Evolutionary conservation across 805 yeast genomes (phyloP).

Genomic region (Metschnikowia henanensis): DNA sequence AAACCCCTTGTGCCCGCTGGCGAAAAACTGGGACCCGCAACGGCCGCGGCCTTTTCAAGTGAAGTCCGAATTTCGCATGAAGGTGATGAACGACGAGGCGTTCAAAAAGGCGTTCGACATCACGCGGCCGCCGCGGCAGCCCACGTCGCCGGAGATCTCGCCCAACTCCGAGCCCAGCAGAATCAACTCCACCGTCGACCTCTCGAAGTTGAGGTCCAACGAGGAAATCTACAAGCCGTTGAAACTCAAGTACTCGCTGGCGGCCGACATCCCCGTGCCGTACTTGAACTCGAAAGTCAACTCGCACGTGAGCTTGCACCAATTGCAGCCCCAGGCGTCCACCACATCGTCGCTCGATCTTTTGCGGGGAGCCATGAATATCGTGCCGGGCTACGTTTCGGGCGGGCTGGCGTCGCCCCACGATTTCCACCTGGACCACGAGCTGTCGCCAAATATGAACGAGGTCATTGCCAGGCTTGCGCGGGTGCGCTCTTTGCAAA

Average conservation of each 20-base stretch:
- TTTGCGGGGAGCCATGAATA: constrained; percentile 1
- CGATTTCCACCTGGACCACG: constrained; percentile 12
- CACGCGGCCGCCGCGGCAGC: constrained; percentile 32
- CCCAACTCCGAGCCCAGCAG: constrained; percentile 44
- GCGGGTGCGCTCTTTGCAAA: constrained; percentile 20
- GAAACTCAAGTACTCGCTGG: constrained; percentile 37
- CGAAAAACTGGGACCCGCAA: constrained; percentile 41
- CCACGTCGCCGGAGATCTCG: constrained; percentile 42
- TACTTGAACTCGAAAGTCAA: constrained; percentile 40
- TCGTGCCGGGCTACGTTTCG: constrained; percentile 5
- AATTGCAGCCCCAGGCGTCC: constrained; percentile 20
- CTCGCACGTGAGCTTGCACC: constrained; percentile 37
- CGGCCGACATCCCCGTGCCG: constrained; percentile 40
- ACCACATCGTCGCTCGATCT: constrained; percentile 27
- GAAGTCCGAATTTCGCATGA: constrained; percentile 34
- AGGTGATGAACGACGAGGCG: constrained; percentile 38
- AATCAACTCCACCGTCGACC: constrained; percentile 40
- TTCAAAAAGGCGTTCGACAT: constrained; percentile 34
- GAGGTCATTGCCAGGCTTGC: constrained; percentile 18
- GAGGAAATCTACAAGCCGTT: constrained; percentile 40
- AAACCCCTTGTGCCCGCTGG: constrained; percentile 38
- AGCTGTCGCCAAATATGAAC: constrained; percentile 16
- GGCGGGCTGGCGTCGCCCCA: constrained; percentile 19
- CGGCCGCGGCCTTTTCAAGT: constrained; percentile 26
- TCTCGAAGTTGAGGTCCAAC: constrained; percentile 33